Conservation (phyloP, 1,139 yeast species). For the Blastobotrys indianensis region DNA sequence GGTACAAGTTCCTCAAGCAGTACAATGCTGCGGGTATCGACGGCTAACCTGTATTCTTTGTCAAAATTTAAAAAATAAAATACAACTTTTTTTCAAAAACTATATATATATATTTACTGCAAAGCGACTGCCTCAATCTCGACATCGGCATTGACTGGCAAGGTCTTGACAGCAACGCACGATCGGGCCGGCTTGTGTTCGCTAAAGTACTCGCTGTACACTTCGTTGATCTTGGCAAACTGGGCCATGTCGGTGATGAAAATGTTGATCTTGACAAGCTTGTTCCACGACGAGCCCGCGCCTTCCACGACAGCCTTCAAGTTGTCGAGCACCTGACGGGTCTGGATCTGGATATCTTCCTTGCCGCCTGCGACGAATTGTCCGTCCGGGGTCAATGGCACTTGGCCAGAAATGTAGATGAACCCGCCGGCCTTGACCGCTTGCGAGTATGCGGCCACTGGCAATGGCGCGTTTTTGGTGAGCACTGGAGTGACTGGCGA, state of each 20-base stretch:
- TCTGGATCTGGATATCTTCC: conserved; percentile 60
- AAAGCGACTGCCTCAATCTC: conserved; percentile 14
- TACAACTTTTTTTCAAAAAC: neutral
- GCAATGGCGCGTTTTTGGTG: conserved; percentile 55
- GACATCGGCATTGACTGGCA: conserved; percentile 46
- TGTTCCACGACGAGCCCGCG: conserved; percentile 73
- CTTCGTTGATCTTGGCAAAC: conserved; percentile 76
- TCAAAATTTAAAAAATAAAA: neutral
- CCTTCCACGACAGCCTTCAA: conserved; percentile 71
- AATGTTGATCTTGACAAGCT: conserved; percentile 78
- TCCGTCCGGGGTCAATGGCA: conserved; percentile 75
- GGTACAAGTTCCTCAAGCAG: conserved; percentile 45
- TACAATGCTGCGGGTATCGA: conserved; percentile 33
- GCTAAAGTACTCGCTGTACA: conserved; percentile 73
- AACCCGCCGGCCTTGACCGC: conserved; percentile 75
- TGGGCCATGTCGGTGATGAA: conserved; percentile 84
- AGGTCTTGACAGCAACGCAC: conserved; percentile 82
- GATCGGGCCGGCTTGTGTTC: conserved; percentile 92
- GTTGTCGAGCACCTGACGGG: conserved; percentile 79
- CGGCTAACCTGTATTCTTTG: conserved; percentile 1
- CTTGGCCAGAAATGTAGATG: conserved; percentile 90
- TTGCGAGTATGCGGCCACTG: conserved; percentile 93
- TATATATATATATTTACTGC: conserved; percentile 4
- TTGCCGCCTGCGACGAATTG: conserved; percentile 64
- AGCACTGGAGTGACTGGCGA: conserved; percentile 11